Conservation (phyloP, 176 grass and related monocot species). For the Carex pumila region DNA sequence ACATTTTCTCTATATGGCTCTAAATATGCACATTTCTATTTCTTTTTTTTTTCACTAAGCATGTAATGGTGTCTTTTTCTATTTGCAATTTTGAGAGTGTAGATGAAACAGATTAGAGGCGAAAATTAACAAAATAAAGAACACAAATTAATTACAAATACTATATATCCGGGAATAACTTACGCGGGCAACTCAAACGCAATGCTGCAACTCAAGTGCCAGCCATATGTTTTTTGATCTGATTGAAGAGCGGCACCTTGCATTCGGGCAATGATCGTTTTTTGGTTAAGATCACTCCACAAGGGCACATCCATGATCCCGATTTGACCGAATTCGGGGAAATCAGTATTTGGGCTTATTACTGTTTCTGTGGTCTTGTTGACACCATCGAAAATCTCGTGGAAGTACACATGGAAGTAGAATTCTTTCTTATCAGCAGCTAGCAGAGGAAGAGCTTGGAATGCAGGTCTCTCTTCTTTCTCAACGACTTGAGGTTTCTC, state of each 20-base stretch:
- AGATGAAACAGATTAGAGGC: not conserved
- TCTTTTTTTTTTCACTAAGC: not conserved
- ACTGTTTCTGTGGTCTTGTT: not conserved
- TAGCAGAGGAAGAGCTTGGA: not conserved
- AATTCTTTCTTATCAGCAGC: not conserved
- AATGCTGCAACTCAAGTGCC: not conserved
- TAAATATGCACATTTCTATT: not conserved
- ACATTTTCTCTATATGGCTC: not conserved
- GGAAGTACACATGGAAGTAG: not conserved
- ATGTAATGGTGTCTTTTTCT: not conserved
- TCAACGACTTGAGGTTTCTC: not conserved
- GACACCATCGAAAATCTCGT: not conserved
- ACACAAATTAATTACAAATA: not conserved
- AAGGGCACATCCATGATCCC: not conserved
- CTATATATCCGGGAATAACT: not conserved
- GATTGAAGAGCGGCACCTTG: not conserved
- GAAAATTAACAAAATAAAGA: not conserved
- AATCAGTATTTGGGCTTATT: not conserved
- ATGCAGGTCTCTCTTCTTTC: not conserved
- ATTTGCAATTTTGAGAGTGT: not conserved
- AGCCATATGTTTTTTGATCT: not conserved
- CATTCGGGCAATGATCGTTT: not conserved
- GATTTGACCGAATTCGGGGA: not conserved
- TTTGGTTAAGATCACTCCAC: too few species aligned
- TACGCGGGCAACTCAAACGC: not conserved